A percentile compares a stretch with the other conserved stretches of the same genome.
Evolutionary conservation across 352 stramenopile species (phyloP).

Genomic region (Pythium grandisporangium): DNA sequence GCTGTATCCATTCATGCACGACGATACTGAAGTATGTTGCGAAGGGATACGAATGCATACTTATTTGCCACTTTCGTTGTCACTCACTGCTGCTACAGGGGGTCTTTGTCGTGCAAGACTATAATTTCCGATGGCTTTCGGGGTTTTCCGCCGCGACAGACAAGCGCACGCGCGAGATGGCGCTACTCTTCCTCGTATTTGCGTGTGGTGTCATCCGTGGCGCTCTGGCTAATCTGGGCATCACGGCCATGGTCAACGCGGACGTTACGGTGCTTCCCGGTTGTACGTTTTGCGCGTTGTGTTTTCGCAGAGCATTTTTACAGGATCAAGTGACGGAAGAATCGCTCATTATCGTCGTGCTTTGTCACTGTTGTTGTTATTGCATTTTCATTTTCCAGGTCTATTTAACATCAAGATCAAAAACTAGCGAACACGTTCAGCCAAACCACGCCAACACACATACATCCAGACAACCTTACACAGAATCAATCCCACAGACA

Average conservation of each 20-base stretch:
- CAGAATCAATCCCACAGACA: no score
- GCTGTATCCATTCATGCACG: no score
- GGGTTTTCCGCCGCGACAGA: constrained; percentile 71
- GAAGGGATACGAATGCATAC: no score
- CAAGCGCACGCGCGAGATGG: constrained; percentile 85
- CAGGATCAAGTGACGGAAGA: no score
- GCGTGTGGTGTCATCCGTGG: constrained; percentile 94
- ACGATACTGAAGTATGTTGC: no score
- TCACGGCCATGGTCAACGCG: constrained; percentile 92
- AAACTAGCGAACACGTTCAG: constrained; percentile 18
- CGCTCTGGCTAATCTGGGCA: constrained; percentile 91
- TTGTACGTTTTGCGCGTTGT: constrained; percentile 47
- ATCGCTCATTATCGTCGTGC: no score
- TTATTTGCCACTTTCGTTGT: no score
- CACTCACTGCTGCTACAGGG: constrained; percentile 25
- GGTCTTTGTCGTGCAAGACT: constrained; percentile 95
- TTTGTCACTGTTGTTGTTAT: no score
- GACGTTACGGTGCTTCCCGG: constrained; percentile 89
- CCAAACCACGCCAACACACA: neutral
- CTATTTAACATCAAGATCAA: constrained; percentile 91
- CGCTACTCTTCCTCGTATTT: constrained; percentile 92
- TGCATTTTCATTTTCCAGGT: constrained; percentile 46
- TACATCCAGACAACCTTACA: constrained; percentile 8
- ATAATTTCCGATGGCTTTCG: constrained; percentile 89
- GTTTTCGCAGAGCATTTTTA: no score